Evolutionary conservation across 257 asterid species (phyloP).

Genomic region (Nicotiana paniculata): DNA sequence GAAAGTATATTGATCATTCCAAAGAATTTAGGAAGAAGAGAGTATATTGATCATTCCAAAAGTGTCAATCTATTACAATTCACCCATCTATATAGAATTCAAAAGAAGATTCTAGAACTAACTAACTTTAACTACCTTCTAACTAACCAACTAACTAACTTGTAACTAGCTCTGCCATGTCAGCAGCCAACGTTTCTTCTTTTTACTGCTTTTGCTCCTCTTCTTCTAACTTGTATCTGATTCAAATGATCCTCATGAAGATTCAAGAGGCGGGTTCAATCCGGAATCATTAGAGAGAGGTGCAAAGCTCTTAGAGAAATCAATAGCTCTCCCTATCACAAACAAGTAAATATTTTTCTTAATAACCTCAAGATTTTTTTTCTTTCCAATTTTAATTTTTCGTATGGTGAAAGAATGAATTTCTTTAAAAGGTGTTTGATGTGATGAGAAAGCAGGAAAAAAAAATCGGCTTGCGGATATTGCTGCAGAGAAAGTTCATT

Average conservation of each 20-base stretch:
- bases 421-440: slow-evolving; percentile 53
- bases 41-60: no score
- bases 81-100: no score
- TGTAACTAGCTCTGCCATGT: no score
- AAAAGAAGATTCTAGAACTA: no score
- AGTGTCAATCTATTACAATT: no score
- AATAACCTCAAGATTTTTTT: not conserved
- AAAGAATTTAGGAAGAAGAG: no score
- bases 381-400: no score
- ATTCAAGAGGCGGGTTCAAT: slow-evolving; percentile 62
- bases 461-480: slow-evolving; percentile 57
- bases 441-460: slow-evolving; percentile 92
- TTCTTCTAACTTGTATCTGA: slow-evolving; percentile 15
- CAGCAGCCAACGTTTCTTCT: no score
- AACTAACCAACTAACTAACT: no score
- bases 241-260: slow-evolving; percentile 48
- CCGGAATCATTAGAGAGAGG: slow-evolving; percentile 74
- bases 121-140: no score
- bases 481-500: slow-evolving; percentile 78
- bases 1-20: no score
- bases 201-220: no score
- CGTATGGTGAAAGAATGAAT: not conserved
- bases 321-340: slow-evolving; percentile 51
- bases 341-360: slow-evolving; percentile 31
- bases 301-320: slow-evolving; percentile 83